Percentiles rank a stretch among this genome's conserved stretches.
phyloP scores from a whole-genome alignment of 192 early-diverging fungal species.

The Allomyces macrogynus region DNA sequence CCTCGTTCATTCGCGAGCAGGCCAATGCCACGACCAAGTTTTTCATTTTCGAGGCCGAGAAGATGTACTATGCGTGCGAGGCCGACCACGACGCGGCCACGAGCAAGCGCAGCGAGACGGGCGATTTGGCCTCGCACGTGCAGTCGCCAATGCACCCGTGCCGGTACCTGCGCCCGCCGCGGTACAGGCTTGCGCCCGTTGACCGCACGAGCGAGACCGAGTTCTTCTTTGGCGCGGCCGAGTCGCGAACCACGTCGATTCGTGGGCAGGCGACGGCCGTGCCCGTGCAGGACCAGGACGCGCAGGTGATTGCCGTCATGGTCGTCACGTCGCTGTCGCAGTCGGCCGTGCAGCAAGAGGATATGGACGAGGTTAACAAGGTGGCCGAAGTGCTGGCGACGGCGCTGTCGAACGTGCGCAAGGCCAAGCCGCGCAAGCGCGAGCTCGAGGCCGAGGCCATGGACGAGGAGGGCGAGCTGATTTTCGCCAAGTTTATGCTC shows the following conservation, averaged over 20 bases:
- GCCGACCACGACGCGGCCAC: not conserved
- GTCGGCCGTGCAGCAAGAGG: conserved; percentile 6
- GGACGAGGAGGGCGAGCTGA: conserved; percentile 18
- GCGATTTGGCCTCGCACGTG: not conserved
- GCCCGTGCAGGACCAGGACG: conserved; percentile 14
- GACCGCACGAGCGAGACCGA: not conserved
- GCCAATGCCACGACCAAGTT: not conserved
- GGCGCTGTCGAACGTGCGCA: conserved; percentile 5
- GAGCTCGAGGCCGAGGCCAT: conserved; percentile 22
- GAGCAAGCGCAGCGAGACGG: not conserved
- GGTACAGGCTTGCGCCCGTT: not conserved
- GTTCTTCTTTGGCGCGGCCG: not conserved
- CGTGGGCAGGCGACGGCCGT: conserved; percentile 8
- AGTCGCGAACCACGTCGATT: not conserved
- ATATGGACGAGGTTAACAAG: conserved; percentile 15
- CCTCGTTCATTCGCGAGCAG: not conserved
- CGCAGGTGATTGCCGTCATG: conserved; percentile 14
- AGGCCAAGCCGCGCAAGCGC: conserved; percentile 9
- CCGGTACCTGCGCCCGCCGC: not conserved
- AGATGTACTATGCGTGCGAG: not conserved
- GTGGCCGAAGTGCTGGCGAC: conserved; percentile 8
- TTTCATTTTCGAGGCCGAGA: not conserved
- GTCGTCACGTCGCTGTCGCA: conserved; percentile 4
- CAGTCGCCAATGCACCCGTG: not conserved
- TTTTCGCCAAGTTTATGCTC: conserved; percentile 33